Conservation (phyloP, 345 rosid species). For the Ricinus communis region DNA sequence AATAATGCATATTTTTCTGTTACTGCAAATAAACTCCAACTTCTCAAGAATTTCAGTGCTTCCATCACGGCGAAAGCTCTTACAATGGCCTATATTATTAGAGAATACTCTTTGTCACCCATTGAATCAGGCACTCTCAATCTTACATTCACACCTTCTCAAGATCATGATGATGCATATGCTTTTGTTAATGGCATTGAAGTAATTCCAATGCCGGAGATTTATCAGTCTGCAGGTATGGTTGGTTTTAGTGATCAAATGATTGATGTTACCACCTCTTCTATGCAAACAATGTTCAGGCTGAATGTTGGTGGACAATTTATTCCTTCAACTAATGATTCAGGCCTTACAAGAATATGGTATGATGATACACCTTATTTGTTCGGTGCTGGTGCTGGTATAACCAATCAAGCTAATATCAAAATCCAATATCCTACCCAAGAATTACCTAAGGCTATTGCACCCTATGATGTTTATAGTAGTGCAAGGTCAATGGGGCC, state of each 20-base stretch:
- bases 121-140: constrained; percentile 12
- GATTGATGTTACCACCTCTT: constrained; percentile 10
- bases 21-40: constrained; percentile 19
- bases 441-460: constrained; percentile 10
- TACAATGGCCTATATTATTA: constrained; percentile 26
- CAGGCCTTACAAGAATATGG: constrained; percentile 32
- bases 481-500: constrained; percentile 25
- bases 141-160: constrained; percentile 28
- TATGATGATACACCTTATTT: constrained; percentile 30
- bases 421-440: constrained; percentile 18
- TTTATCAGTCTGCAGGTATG: constrained; percentile 13
- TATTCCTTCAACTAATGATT: constrained; percentile 26
- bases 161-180: constrained; percentile 1
- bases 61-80: constrained; percentile 26
- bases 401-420: constrained; percentile 13
- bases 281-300: constrained; percentile 28
- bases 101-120: constrained; percentile 21
- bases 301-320: constrained; percentile 29
- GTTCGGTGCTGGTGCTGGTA: constrained; percentile 22
- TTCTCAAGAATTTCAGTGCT: constrained; percentile 33
- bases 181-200: constrained; percentile 33
- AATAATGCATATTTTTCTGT: constrained; percentile 20
- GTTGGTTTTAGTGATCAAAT: constrained; percentile 21
- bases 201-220: constrained; percentile 30
- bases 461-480: constrained; percentile 23